Evolutionary conservation across 345 rosid species (phyloP), one percentile per base, ranked within the genome.

Genomic region (Passiflora organensis): DNA sequence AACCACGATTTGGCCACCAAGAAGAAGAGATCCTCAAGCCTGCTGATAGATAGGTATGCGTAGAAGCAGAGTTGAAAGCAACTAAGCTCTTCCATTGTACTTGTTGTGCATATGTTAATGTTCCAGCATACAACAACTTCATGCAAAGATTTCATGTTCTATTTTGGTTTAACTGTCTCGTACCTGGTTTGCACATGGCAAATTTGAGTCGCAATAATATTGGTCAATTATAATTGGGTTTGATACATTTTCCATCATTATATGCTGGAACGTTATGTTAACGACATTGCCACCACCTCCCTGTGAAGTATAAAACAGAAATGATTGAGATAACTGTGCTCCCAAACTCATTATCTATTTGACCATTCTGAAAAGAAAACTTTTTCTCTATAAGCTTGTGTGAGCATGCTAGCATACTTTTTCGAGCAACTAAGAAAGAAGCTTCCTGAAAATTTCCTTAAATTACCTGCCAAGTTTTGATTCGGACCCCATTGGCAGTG

Each of bases 391-490:
- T n/a, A n/a, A n/a, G n/a, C n/a, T n/a, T n/a, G n/a, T n/a, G n/a
- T n/a, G n/a, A n/a, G n/a, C n/a, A n/a, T n/a, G n/a, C n/a, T n/a
- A n/a, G n/a, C n/a, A n/a, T n/a, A n/a, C n/a, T n/a, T n/a, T n/a
- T n/a, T n/a, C n/a, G 34, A 2, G 34, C 8, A 8, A 28, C 34
- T 28, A 3, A 28, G 34, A 28, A 8, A 28, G 34, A 28, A 28
- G 34, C 3, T 28, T 28, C 34, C 34, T 8, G 34, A 58, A 20
- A 47, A 59, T 43, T 48, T 19, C 15, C 21, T 43, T 52, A 65
- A n/a, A 25, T 38, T 60, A 86, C 98, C 98, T 88, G 95, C 98
- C 98, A 88, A 51, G 96, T 88, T 76, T 88, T 91, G 71, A 91
- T 88, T 53, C 98, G 89, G 50, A 81, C 75, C 43, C 96, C 98